phyloP scores from a whole-genome alignment of 2,329 filamentous ascomycete species.

The Neofusicoccum ribis region DNA sequence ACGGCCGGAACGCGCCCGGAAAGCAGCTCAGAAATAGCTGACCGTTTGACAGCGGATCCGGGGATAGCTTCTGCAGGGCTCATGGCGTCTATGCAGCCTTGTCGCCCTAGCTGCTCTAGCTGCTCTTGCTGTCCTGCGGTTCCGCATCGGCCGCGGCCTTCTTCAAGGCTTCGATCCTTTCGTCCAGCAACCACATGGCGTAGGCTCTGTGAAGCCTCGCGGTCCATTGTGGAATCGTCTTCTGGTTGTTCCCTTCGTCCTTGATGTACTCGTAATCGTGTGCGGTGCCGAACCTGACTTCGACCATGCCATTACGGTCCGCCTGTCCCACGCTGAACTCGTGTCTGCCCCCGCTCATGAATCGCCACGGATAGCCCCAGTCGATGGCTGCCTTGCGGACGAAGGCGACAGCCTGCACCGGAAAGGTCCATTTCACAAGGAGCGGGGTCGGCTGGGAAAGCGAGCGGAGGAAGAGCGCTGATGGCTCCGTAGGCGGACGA shows the following conservation, averaged over 20 bases:
- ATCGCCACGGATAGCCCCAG: constrained; percentile 18
- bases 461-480: neutral
- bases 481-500: neutral
- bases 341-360: constrained; percentile 15
- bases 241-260: constrained; percentile 6
- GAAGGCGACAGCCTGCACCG: neutral
- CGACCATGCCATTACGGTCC: neutral
- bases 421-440: constrained; percentile 2
- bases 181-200: constrained; percentile 16
- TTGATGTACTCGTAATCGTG: constrained; percentile 15
- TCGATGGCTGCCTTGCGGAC: neutral
- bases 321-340: constrained; percentile 9
- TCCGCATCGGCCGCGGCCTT: neutral
- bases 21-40: no score
- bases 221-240: constrained; percentile 11
- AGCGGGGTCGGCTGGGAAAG: neutral
- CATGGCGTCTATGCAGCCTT: no score
- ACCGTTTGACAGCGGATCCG: neutral
- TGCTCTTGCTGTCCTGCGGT: neutral
- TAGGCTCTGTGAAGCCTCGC: constrained; percentile 4
- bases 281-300: constrained; percentile 7
- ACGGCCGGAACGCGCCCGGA: no score
- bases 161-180: constrained; percentile 1
- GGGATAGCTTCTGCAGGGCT: neutral
- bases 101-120: no score